A percentile compares a stretch with the other conserved stretches of the same genome.
Evolutionary conservation across 163 green algal genomes (phyloP).

Genomic region (Picocystis sp.): DNA sequence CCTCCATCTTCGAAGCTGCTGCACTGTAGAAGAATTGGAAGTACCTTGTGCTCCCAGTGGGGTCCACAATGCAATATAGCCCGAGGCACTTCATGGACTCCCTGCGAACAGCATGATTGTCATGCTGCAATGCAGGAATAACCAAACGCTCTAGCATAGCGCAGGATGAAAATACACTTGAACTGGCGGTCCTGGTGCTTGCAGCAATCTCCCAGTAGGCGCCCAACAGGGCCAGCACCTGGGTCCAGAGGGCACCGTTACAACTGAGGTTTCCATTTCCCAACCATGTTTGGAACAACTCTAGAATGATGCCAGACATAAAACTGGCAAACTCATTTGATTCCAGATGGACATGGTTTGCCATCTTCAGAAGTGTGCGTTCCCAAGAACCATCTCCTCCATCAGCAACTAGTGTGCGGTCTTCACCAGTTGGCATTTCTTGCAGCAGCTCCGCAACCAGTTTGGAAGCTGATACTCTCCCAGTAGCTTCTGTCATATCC

Average conservation of each 20-base stretch:
- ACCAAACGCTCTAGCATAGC: slow-evolving; percentile 8
- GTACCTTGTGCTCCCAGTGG: too few relatives aligned
- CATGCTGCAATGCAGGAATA: slow-evolving; percentile 8
- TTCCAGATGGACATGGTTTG: slow-evolving; percentile 1
- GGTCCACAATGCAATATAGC: background rate
- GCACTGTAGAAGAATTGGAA: too few relatives aligned
- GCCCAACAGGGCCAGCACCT: slow-evolving; percentile 6
- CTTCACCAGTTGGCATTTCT: slow-evolving; percentile 3
- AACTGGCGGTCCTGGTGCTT: background rate
- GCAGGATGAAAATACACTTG: background rate
- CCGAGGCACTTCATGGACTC: slow-evolving; percentile 6
- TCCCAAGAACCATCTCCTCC: slow-evolving; percentile 17
- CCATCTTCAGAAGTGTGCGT: slow-evolving; percentile 9
- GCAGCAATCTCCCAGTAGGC: background rate
- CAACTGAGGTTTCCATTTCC: too few relatives aligned
- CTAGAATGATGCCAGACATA: background rate
- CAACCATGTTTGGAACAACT: too few relatives aligned
- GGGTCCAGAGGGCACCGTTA: background rate
- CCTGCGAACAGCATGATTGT: slow-evolving; percentile 1
- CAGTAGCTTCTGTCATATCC: slow-evolving; percentile 11
- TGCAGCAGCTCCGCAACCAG: slow-evolving; percentile 7
- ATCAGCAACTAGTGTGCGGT: slow-evolving; percentile 3
- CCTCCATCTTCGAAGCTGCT: too few relatives aligned
- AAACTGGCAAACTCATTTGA: background rate
- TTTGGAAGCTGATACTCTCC: background rate